phyloP scores from a whole-genome alignment of 352 stramenopile species.

The Phytophthora sp. region DNA sequence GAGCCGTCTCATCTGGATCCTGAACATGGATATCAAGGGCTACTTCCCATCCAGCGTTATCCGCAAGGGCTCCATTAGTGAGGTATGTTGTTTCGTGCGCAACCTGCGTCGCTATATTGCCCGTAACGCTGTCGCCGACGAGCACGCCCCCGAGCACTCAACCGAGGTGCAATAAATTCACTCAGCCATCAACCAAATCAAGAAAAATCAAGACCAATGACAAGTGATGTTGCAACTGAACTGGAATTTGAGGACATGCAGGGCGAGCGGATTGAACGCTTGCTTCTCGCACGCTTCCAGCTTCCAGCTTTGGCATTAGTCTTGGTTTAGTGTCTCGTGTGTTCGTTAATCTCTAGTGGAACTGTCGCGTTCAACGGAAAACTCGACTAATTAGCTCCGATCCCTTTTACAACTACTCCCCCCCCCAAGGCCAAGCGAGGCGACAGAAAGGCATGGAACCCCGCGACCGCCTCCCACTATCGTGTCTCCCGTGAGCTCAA shows the following conservation, averaged over 20 bases:
- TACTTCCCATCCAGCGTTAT: constrained; percentile 83
- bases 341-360: constrained; percentile 35
- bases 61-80: constrained; percentile 80
- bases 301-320: constrained; percentile 21
- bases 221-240: constrained; percentile 27
- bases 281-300: constrained; percentile 2
- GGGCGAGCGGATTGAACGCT: constrained; percentile 37
- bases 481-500: constrained; percentile 33
- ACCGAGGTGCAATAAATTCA: constrained; percentile 46
- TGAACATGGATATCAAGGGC: constrained; percentile 88
- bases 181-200: constrained; percentile 28
- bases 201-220: constrained; percentile 35
- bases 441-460: constrained; percentile 36
- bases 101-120: constrained; percentile 78
- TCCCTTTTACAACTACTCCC: constrained; percentile 15
- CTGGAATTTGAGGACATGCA: constrained; percentile 12
- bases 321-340: constrained; percentile 36
- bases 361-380: constrained; percentile 39
- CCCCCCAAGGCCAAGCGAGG: constrained; percentile 27
- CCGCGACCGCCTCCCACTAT: constrained; percentile 18
- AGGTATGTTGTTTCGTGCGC: constrained; percentile 80
- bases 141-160: constrained; percentile 27
- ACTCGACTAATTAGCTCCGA: constrained; percentile 35
- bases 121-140: constrained; percentile 39
- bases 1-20: constrained; percentile 78